Evolutionary conservation across 1,139 yeast genomes (phyloP).

Genomic region (Wickerhamiella infanticola): DNA sequence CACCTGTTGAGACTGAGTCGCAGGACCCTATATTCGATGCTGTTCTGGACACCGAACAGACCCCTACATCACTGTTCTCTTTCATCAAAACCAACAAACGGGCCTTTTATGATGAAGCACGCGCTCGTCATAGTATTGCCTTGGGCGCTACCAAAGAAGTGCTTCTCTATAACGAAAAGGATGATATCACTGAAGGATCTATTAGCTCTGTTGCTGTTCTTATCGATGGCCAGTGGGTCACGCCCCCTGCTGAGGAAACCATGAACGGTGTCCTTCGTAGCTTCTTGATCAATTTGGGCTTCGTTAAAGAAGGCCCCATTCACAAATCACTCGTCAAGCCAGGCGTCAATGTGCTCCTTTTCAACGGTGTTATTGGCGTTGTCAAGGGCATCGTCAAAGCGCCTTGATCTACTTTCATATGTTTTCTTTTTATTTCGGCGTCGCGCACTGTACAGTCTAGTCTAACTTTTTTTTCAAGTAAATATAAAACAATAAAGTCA

Average conservation of each 20-base stretch:
- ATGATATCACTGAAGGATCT: constrained; percentile 66
- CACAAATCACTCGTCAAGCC: constrained; percentile 30
- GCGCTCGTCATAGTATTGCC: constrained; percentile 33
- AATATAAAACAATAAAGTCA: too few species aligned
- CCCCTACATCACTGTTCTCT: constrained; percentile 57
- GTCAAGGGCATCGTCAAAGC: constrained; percentile 38
- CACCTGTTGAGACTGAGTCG: constrained; percentile 13
- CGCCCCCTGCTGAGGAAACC: constrained; percentile 73
- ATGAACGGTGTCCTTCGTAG: constrained; percentile 73
- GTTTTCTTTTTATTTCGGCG: too few species aligned
- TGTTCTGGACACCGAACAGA: constrained; percentile 40
- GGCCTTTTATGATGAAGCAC: constrained; percentile 43
- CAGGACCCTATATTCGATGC: constrained; percentile 37
- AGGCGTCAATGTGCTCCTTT: constrained; percentile 55
- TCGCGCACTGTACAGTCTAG: too few species aligned
- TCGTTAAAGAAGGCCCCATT: constrained; percentile 42
- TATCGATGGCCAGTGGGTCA: constrained; percentile 47
- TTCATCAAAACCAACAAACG: constrained; percentile 79
- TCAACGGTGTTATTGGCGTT: constrained; percentile 78
- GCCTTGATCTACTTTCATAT: too few species aligned
- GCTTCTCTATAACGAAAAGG: constrained; percentile 44
- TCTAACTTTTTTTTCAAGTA: too few species aligned
- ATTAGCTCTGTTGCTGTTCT: constrained; percentile 66
- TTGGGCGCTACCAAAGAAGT: constrained; percentile 45
- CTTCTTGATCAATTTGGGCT: constrained; percentile 39